Base-by-base conservation (phyloP, 352 stramenopile genomes). In the Phytophthora palmivora region DNA sequence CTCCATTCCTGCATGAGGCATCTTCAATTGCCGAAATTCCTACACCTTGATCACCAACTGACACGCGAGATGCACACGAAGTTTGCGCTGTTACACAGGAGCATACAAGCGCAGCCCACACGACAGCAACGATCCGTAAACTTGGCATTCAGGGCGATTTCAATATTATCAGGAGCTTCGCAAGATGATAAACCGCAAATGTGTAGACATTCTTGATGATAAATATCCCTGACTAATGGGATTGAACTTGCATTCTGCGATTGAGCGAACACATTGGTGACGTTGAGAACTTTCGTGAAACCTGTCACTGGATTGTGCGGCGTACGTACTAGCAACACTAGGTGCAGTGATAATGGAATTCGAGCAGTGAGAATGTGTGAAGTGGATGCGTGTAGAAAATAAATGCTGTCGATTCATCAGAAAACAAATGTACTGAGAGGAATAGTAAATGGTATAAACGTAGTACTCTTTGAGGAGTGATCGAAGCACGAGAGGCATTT, bases 1-100 rank as follows among this genome's bases (percentile, higher is more conserved):
- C 72, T 4, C 60, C 65, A 37, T 15, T 46, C 12, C 16, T 57
- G 53, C 72, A 81, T 15, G 43, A 45, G 2, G 18, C 12, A 24
- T 78, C 72, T 24, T 71, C 44, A 3, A 74, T 24, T 12, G 71
- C 57, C 19, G 42, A 64, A 11, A 80, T 80, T 10, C 69, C 72
- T 33, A 60, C 63, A 14, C 12, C 22, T 41, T 62, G 44, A 22
- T 80, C 72, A 14, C 61, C 65, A 7, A 36, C 12, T 4, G 69
- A 24, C 8, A 71, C 53, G 6, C 39, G 55, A 45, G 54, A 33
- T 11, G n/a, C 54, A 43, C 62, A 70, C 7, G 32, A 55, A 46
- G 19, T 19, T 19, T 37, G 11, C 9, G n/a, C 14, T 19, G 24
- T 32, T 41, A 32, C 28, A 47, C 24, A 57, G n/a, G 66, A 30